A percentile compares a stretch with the other conserved stretches of the same genome.
Evolutionary conservation across 164 flowering plant genomes (phyloP).

Genomic region (Magnolia kwangsiensis): DNA sequence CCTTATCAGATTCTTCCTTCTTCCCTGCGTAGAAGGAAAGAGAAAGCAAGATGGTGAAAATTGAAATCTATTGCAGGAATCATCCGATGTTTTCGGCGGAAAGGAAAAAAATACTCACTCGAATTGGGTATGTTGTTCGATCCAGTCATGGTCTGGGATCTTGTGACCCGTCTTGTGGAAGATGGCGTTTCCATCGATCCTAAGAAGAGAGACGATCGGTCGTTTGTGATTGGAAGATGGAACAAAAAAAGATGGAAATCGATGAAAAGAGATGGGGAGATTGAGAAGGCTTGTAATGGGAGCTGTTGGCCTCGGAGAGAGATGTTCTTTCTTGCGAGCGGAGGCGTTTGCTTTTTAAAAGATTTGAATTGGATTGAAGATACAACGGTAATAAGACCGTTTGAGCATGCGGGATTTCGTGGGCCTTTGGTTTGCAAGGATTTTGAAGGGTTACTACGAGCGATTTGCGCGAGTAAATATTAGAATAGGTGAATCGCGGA

Average conservation of each 20-base stretch:
- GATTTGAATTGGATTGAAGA: conserved; percentile 2
- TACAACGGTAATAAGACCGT: conserved; percentile 30
- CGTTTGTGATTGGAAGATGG: neutral
- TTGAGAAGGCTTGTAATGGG: neutral
- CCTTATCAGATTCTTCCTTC: conserved; percentile 49
- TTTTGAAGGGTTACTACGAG: no score
- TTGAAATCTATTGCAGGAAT: no score
- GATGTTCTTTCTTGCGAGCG: neutral
- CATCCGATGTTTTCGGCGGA: neutral
- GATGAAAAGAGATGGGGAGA: neutral
- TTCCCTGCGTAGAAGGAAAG: conserved; percentile 32
- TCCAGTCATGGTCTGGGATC: conserved; percentile 48
- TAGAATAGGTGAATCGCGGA: no score
- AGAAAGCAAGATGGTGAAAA: neutral
- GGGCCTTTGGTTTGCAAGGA: neutral
- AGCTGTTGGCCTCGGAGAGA: neutral
- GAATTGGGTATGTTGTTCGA: conserved; percentile 19
- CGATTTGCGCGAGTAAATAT: no score
- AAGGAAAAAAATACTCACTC: conserved; percentile 6
- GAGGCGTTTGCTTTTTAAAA: conserved; percentile 1
- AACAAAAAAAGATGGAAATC: neutral
- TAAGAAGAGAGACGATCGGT: neutral
- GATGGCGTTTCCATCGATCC: conserved; percentile 75
- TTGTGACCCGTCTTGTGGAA: conserved; percentile 64
- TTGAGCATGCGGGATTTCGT: neutral